Conservation (phyloP, 1,284 basidiomycete species). For the Neonothopanus nambi region DNA sequence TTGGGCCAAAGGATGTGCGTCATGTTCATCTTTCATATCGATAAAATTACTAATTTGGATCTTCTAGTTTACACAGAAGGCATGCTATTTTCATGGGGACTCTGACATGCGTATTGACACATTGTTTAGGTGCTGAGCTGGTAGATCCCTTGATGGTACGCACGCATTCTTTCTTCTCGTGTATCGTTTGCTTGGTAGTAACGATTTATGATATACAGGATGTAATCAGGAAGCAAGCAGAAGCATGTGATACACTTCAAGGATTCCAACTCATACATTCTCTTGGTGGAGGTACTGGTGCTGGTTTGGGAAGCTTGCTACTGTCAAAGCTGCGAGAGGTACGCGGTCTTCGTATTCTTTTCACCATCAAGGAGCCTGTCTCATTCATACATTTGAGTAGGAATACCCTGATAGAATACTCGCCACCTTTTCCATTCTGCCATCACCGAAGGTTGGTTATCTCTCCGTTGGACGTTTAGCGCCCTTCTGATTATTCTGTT, state of each 20-base stretch:
- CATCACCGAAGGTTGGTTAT: slow-evolving; percentile 76
- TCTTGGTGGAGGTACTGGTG: slow-evolving; percentile 91
- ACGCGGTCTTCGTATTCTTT: slow-evolving; percentile 13
- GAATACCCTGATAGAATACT: slow-evolving; percentile 95
- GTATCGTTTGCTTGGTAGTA: background rate
- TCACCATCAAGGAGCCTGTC: slow-evolving; percentile 13
- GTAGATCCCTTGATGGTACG: slow-evolving; percentile 81
- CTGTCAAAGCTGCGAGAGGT: slow-evolving; percentile 85
- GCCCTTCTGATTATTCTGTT: background rate
- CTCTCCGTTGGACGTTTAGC: background rate
- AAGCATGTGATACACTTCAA: slow-evolving; percentile 85
- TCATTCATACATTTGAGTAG: slow-evolving; percentile 33
- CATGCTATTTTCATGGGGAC: slow-evolving; percentile 23
- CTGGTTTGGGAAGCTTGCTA: slow-evolving; percentile 82
- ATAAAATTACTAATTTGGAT: slow-evolving; percentile 11
- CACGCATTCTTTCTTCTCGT: slow-evolving; percentile 2
- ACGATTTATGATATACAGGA: slow-evolving; percentile 51
- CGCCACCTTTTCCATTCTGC: slow-evolving; percentile 89
- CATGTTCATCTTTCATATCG: background rate
- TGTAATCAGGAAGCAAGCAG: slow-evolving; percentile 71
- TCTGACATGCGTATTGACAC: slow-evolving; percentile 2
- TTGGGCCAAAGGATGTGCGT: slow-evolving; percentile 88
- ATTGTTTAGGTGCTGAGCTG: slow-evolving; percentile 78
- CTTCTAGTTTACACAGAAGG: slow-evolving; percentile 84
- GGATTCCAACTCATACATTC: slow-evolving; percentile 95